Base-by-base conservation (phyloP, 305 asterid species). In the Rubia peregrina region DNA sequence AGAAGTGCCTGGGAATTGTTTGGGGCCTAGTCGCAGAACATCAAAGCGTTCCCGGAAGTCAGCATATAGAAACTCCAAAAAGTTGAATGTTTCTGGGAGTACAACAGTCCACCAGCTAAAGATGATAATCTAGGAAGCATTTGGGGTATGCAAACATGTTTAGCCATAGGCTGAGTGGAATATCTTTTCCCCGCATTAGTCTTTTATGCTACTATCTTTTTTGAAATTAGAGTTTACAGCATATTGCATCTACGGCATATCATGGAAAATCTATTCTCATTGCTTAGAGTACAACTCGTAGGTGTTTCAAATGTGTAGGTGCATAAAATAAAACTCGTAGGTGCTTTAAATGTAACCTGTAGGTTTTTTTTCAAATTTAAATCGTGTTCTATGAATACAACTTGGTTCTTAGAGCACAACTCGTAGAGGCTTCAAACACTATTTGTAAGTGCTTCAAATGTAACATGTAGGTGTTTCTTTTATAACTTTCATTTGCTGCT, bases 121-220 rank as follows among this genome's bases (percentile, higher is more conserved):
- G 86, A 87, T 94, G 98, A 91, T 94, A 98, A 91, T 94, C 78
- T 94, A 98, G 99, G 96, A 94, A 83, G 83, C 98, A 57, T 94
- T 94, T 78, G 99, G 97, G 90, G 99, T 94, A 89, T 75, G 33
- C 69, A 46, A 55, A 65, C 44, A 14, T 62, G 14, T 16, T 53
- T 14, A 13, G 8, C 11, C 21, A 22, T 13, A 30, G 56, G 5
- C 22, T 43, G 40, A 6, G 33, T 65, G 14, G 7, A 21, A n/a
- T 4, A 5, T 38, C 3, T 21, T 19, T 65, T 65, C 33, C 3
- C 33, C 33, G 3, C 33, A 30, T 30, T 3, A 3, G 33, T 30
- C 33, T 30, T 30, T 30, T 30, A 30, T 30, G 3, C 33, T 30
- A 30, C 33, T 30, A 30, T 30, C 4, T 4, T 12, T 68, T 48